A percentile compares a stretch with the other conserved stretches of the same genome.
Evolutionary conservation across 2,329 filamentous ascomycete species (phyloP).

Genomic region (Dryadomyces quercus-mongolicae): DNA sequence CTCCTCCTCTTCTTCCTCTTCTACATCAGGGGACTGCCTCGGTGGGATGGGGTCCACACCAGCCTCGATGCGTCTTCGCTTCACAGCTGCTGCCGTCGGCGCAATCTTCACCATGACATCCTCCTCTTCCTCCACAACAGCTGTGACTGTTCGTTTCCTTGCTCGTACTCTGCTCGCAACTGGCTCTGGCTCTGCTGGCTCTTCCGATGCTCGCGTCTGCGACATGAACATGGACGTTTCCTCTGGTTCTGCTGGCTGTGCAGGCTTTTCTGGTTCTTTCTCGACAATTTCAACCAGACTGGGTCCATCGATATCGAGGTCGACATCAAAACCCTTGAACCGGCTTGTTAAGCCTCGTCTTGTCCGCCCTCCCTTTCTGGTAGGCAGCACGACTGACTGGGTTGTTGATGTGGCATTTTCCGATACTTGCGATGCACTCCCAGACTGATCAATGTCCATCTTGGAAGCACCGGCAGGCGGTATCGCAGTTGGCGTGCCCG

Average conservation of each 20-base stretch:
- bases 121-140: constrained; percentile 1
- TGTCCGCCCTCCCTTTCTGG: background rate
- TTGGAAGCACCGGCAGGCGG: background rate
- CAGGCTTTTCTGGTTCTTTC: background rate
- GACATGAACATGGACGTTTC: constrained; percentile 37
- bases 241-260: constrained; percentile 17
- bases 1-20: constrained; percentile 5
- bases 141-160: background rate
- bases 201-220: constrained; percentile 28
- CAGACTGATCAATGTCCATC: constrained; percentile 17
- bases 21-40: constrained; percentile 14
- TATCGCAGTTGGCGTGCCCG: background rate
- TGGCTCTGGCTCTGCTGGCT: constrained; percentile 22
- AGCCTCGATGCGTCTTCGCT: constrained; percentile 58
- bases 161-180: constrained; percentile 26
- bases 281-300: background rate
- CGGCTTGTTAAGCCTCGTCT: constrained; percentile 25
- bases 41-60: constrained; percentile 33
- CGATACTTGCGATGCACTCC: constrained; percentile 8
- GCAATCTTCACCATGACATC: constrained; percentile 61
- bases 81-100: constrained; percentile 65
- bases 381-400: background rate
- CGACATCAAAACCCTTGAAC: constrained; percentile 61
- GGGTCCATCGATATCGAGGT: constrained; percentile 22
- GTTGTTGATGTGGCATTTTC: constrained; percentile 11